These are phyloP conservation scores for Globisporangium nagaii DNA, from an alignment of 352 stramenopile genomes.

Conservation along the genomic window DNA sequence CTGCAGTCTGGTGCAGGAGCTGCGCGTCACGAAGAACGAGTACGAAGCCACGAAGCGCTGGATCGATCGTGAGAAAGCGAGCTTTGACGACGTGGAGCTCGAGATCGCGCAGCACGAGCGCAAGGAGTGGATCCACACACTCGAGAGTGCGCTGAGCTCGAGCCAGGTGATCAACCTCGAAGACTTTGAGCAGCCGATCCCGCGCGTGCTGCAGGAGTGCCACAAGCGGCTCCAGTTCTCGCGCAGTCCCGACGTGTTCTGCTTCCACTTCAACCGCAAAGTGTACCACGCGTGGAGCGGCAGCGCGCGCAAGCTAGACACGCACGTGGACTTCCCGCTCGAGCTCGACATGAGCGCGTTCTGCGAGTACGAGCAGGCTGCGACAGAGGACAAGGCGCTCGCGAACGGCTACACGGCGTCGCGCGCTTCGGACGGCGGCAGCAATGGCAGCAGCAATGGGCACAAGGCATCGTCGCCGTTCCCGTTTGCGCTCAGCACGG, in stretches of 20 bases:
- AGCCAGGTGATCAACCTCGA: conserved; percentile 29
- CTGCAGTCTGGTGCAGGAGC: conserved; percentile 55
- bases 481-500: conserved; percentile 1
- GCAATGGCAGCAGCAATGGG: conserved; percentile 1
- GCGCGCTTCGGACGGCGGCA: neutral
- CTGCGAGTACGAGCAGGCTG: conserved; percentile 54
- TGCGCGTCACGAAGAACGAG: conserved; percentile 32
- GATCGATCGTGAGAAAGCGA: conserved; percentile 10
- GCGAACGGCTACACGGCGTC: conserved; percentile 13
- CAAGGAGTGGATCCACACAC: conserved; percentile 60
- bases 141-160: conserved; percentile 33
- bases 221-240: conserved; percentile 76
- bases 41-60: conserved; percentile 13
- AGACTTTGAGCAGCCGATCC: conserved; percentile 29
- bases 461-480: conserved; percentile 8
- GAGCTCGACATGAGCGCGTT: conserved; percentile 75
- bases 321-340: conserved; percentile 73
- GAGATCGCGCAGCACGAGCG: conserved; percentile 58
- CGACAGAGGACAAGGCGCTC: conserved; percentile 22
- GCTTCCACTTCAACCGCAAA: conserved; percentile 86
- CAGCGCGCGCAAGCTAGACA: conserved; percentile 70
- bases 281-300: conserved; percentile 68
- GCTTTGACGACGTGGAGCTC: conserved; percentile 25
- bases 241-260: conserved; percentile 76
- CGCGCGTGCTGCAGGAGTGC: conserved; percentile 37